Evolutionary conservation across 495 filamentous ascomycete genomes (phyloP).

Genomic region (Mycothermus thermophilus): DNA sequence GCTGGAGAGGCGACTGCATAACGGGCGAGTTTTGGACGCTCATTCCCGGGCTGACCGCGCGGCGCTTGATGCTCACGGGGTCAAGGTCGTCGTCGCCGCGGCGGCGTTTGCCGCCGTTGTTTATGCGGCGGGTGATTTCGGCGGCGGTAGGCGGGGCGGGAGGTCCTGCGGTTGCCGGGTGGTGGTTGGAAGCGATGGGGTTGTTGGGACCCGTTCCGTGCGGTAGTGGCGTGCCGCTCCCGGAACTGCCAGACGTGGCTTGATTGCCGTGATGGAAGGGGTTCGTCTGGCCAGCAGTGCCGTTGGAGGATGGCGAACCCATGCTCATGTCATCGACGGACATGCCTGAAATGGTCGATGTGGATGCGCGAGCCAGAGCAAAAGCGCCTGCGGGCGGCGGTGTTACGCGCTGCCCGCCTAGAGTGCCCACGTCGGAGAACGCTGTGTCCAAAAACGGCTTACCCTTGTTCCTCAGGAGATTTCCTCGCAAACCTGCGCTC

Average conservation of each 20-base stretch:
- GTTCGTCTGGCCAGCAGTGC: conserved; percentile 10
- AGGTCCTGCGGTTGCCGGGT: too few relatives aligned
- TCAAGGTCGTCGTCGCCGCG: conserved; percentile 73
- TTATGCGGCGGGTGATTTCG: conserved; percentile 53
- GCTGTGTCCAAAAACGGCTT: conserved; percentile 71
- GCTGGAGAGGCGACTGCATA: conserved; percentile 65
- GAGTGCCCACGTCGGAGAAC: conserved; percentile 39
- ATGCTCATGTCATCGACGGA: conserved; percentile 60
- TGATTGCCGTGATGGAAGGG: conserved; percentile 6
- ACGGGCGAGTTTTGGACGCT: conserved; percentile 81
- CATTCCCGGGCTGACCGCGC: conserved; percentile 86
- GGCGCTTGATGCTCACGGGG: conserved; percentile 74
- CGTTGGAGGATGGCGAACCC: conserved; percentile 50
- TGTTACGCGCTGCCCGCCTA: conserved; percentile 44
- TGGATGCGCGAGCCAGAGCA: conserved; percentile 40
- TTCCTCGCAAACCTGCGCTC: too few relatives aligned
- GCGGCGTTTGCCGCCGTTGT: conserved; percentile 66
- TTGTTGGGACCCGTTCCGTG: neutral
- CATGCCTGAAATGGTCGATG: conserved; percentile 46
- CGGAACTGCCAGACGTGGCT: conserved; percentile 16
- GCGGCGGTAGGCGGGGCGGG: conserved; percentile 35
- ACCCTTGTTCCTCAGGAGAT: conserved; percentile 63
- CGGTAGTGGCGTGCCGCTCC: conserved; percentile 14
- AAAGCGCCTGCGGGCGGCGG: conserved; percentile 44
- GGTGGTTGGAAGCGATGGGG: neutral